A percentile compares a stretch with the other conserved stretches of the same genome.
Conservation (phyloP, 345 rosid species). For the Carallia brachiata region DNA sequence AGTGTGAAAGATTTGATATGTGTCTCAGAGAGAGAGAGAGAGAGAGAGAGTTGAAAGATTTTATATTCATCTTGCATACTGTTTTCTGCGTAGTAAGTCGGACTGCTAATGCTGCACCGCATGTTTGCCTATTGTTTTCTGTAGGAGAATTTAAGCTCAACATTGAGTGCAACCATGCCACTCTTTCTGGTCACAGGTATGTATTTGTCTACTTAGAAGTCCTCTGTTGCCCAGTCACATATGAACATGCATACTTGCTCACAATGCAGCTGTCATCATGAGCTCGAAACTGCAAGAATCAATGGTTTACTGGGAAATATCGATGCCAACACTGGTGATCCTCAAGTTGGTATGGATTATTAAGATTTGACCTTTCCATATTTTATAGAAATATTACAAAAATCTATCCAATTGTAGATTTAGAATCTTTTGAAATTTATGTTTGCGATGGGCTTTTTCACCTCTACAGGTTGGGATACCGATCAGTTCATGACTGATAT, state of each 20-base stretch:
- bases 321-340: slow-evolving; percentile 94
- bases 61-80: background rate
- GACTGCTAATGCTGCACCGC: background rate
- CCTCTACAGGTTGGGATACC: slow-evolving; percentile 86
- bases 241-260: background rate
- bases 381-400: background rate
- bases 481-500: slow-evolving; percentile 87
- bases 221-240: background rate
- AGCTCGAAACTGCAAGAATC: slow-evolving; percentile 88
- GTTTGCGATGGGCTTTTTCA: slow-evolving; percentile 3
- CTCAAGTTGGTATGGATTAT: slow-evolving; percentile 65
- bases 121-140: slow-evolving; percentile 9
- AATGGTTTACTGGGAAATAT: slow-evolving; percentile 85
- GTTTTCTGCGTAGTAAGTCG: background rate
- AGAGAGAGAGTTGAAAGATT: too few species aligned
- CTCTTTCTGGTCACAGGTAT: slow-evolving; percentile 89
- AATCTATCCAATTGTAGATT: background rate
- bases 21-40: too few species aligned
- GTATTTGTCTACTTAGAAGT: background rate
- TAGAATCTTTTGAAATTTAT: background rate
- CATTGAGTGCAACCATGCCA: slow-evolving; percentile 96
- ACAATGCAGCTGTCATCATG: slow-evolving; percentile 74
- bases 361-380: background rate
- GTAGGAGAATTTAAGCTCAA: slow-evolving; percentile 78
- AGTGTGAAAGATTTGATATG: too few species aligned